These are phyloP conservation scores for Colletotrichum costaricense DNA, from an alignment of 2,329 filamentous ascomycete species.

Conservation along the genomic window DNA sequence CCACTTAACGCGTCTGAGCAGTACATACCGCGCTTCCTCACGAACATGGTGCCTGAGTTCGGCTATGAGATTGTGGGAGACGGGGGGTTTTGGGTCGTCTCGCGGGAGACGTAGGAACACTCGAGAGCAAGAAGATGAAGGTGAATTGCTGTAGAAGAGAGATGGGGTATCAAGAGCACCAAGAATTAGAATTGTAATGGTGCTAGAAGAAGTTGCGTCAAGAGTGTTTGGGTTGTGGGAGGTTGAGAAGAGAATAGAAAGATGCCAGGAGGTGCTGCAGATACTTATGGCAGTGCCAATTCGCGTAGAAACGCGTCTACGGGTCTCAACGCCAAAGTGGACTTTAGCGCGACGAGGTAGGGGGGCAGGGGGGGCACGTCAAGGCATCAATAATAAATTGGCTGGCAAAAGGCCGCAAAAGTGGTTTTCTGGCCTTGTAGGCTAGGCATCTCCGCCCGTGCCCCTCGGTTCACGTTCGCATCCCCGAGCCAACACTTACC, in stretches of 20 bases:
- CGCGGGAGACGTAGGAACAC: background rate
- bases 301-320: constrained; percentile 35
- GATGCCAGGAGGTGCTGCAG: constrained; percentile 31
- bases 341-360: constrained; percentile 33
- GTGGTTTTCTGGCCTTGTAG: background rate
- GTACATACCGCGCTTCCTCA: constrained; percentile 71
- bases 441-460: constrained; percentile 27
- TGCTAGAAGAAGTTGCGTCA: constrained; percentile 3
- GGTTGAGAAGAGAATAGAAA: constrained; percentile 3
- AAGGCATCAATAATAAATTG: constrained; percentile 37
- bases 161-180: constrained; percentile 20
- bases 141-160: background rate
- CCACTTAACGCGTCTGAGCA: background rate
- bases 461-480: constrained; percentile 34
- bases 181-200: constrained; percentile 4
- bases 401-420: constrained; percentile 1
- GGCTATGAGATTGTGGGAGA: constrained; percentile 10
- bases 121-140: background rate
- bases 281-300: constrained; percentile 32
- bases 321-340: constrained; percentile 25
- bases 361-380: constrained; percentile 5
- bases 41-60: constrained; percentile 62
- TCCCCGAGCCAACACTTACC: constrained; percentile 32
- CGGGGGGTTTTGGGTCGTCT: background rate
- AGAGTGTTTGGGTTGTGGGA: constrained; percentile 25